Evolutionary conservation across 2,329 filamentous ascomycete species (phyloP).

Genomic region (Neofusicoccum parvum): DNA sequence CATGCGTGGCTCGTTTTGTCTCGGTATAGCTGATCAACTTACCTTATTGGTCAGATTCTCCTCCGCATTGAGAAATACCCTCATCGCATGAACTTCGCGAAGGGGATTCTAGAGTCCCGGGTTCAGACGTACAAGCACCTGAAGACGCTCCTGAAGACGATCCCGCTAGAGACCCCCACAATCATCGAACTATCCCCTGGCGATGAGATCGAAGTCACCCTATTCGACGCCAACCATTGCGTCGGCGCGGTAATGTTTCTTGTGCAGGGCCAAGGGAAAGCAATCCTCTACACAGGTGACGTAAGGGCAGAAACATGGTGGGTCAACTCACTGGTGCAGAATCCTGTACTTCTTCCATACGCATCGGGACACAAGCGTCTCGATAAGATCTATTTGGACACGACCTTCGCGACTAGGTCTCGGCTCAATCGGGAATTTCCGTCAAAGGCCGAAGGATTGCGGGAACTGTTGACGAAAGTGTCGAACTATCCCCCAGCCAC

Average conservation of each 20-base stretch:
- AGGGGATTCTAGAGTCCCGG: slow-evolving; percentile 73
- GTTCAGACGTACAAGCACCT: slow-evolving; percentile 78
- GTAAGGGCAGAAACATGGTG: slow-evolving; percentile 86
- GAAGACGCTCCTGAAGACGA: slow-evolving; percentile 70
- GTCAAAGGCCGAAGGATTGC: slow-evolving; percentile 72
- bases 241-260: slow-evolving; percentile 90
- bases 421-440: slow-evolving; percentile 56
- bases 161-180: slow-evolving; percentile 81
- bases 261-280: slow-evolving; percentile 69
- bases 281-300: slow-evolving; percentile 86
- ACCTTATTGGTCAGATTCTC: slow-evolving; percentile 56
- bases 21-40: not conserved
- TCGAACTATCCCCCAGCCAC: slow-evolving; percentile 70
- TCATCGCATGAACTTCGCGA: slow-evolving; percentile 78
- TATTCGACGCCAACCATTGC: slow-evolving; percentile 92
- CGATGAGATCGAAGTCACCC: slow-evolving; percentile 73
- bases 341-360: slow-evolving; percentile 76
- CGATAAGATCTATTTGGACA: slow-evolving; percentile 87
- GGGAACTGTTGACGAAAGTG: slow-evolving; percentile 72
- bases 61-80: slow-evolving; percentile 77
- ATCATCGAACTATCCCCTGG: slow-evolving; percentile 72
- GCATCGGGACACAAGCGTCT: slow-evolving; percentile 53
- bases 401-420: slow-evolving; percentile 67
- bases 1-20: not conserved
- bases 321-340: slow-evolving; percentile 71